These are phyloP conservation scores for Caloboletus firmus DNA, from an alignment of 1,284 basidiomycete species.

Conservation along the genomic window DNA sequence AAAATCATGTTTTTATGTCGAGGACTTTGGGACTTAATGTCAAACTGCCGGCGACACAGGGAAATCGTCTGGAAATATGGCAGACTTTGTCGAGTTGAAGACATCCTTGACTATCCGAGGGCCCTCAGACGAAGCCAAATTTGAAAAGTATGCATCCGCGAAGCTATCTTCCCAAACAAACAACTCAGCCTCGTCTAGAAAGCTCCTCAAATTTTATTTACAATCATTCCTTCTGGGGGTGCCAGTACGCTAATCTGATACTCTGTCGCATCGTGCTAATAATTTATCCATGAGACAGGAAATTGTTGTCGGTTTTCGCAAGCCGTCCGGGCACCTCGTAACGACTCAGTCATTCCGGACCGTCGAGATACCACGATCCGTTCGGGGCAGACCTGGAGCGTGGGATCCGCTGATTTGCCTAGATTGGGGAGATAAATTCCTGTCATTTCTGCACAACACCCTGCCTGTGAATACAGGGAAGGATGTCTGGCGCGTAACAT, in stretches of 20 bases:
- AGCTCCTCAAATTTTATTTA: conserved; percentile 93
- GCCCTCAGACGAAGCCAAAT: conserved; percentile 66
- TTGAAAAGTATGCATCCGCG: conserved; percentile 66
- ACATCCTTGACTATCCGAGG: conserved; percentile 82
- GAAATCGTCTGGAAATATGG: conserved; percentile 55
- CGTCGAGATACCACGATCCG: conserved; percentile 66
- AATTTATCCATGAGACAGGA: conserved; percentile 46
- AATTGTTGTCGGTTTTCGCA: conserved; percentile 91
- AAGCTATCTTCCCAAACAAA: background rate
- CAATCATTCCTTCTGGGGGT: conserved; percentile 94
- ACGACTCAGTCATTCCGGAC: conserved; percentile 71
- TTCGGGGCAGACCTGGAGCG: conserved; percentile 69
- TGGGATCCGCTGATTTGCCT: conserved; percentile 82
- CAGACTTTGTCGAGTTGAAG: conserved; percentile 87
- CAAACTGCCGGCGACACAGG: conserved; percentile 37
- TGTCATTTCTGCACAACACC: conserved; percentile 54
- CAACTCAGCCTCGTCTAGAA: conserved; percentile 48
- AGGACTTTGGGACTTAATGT: background rate
- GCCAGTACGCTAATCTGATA: conserved; percentile 54
- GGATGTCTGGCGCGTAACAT: conserved; percentile 67
- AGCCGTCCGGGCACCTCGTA: conserved; percentile 66
- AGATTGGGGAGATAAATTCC: conserved; percentile 67
- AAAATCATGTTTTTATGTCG: background rate
- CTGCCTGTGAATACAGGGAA: conserved; percentile 26
- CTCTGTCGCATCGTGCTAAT: background rate